Evolutionary conservation across 495 filamentous ascomycete species (phyloP), one percentile per base, ranked within the genome.

Genomic region (Friedmanniomyces endolithicus): DNA sequence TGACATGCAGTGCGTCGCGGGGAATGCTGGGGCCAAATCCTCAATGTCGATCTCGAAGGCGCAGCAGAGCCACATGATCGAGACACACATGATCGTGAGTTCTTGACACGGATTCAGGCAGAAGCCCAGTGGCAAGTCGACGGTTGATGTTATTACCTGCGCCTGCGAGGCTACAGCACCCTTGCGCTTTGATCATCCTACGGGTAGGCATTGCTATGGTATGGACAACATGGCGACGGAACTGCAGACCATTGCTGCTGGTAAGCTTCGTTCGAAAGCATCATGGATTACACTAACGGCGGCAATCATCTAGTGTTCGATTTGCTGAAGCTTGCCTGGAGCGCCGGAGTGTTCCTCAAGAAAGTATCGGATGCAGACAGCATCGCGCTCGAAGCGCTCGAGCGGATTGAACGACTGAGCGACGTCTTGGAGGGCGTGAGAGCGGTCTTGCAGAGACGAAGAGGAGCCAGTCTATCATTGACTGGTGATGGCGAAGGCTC

Each of bases 311-410:
- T 19, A 41, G 51, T 34, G 11, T 27, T 44, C 24, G 51, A 54
- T 19, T 11, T 54, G n/a, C 24, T 34, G 17, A 47, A 25, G 40
- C 40, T 54, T 27, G 51, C 51, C 22, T 31, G 14, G 16, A 46
- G 19, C 12, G 41, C 41, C 22, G 20, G 35, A 17, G 7, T 44
- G 8, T 44, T 53, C 50, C 23, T 57, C 27, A 57, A 57, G 39
- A 41, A 52, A 20, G 48, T 57, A 3, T 40, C 27, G 23, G 37
- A 57, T 6, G 55, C 55, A 16, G 48, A 57, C 55, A 34, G 33
- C 52, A 57, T 45, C 11, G 55, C 55, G 4, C 14, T 8, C 6
- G 48, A 57, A 35, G 29, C 45, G 7, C 23, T 31, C 27, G 40
- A 43, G 11, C 8, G 48, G 17, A 39, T 46, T 7, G 14, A 48